Evolutionary conservation across 2,329 filamentous ascomycete species (phyloP).

Genomic region (Knoxdaviesia proteae): DNA sequence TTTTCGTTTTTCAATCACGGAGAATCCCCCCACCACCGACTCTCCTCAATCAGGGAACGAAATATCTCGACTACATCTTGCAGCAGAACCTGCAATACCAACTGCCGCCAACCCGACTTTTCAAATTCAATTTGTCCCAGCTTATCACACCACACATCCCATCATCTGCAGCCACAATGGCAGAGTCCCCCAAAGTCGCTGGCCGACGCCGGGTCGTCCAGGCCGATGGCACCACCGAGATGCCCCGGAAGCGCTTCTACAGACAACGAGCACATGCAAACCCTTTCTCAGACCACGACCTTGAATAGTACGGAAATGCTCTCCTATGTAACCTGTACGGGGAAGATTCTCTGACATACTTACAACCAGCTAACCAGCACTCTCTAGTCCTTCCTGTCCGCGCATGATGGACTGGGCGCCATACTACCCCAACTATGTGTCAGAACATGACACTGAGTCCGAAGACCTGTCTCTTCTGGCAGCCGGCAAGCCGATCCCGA

Average conservation of each 20-base stretch:
- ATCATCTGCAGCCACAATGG: too few species aligned
- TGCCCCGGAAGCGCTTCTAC: conserved; percentile 92
- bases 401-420: conserved; percentile 78
- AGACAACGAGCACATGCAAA: conserved; percentile 93
- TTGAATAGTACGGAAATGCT: conserved; percentile 54
- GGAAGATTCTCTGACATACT: not conserved
- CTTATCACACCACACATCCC: too few species aligned
- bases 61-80: too few species aligned
- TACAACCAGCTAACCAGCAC: conserved; percentile 2
- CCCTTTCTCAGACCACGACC: conserved; percentile 82
- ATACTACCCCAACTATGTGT: conserved; percentile 58
- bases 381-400: conserved; percentile 50
- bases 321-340: not conserved
- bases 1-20: too few species aligned
- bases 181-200: too few species aligned
- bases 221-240: conserved; percentile 27
- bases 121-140: too few species aligned
- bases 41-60: too few species aligned
- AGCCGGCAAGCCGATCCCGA: not conserved
- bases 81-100: too few species aligned
- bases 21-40: too few species aligned
- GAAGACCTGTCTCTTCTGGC: too few species aligned
- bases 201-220: not conserved
- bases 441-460: conserved; percentile 8
- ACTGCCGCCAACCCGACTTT: too few species aligned